Conservation (phyloP, 2,329 filamentous ascomycete species). For the Monilinia vaccinii-corymbosi region DNA sequence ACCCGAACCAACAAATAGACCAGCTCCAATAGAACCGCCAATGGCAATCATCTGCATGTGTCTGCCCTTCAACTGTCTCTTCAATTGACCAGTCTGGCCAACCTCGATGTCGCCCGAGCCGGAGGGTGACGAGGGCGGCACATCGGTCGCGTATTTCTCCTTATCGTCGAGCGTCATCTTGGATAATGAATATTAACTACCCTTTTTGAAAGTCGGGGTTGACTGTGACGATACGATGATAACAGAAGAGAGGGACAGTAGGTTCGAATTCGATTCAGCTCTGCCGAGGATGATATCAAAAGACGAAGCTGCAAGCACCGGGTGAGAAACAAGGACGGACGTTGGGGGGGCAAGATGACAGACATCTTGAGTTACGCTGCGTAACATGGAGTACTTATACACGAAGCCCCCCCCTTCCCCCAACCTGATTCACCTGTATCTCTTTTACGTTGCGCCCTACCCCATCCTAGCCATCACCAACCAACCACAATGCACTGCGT, state of each 20-base stretch:
- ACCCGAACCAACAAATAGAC: conserved; percentile 41
- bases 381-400: conserved; percentile 1
- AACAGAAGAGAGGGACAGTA: not conserved
- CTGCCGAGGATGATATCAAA: not conserved
- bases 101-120: conserved; percentile 18
- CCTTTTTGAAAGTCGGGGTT: not conserved
- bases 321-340: not conserved
- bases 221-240: not conserved
- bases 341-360: not conserved
- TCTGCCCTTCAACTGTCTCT: conserved; percentile 36
- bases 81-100: conserved; percentile 28
- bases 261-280: not conserved
- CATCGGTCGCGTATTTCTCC: conserved; percentile 15
- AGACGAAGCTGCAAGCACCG: not conserved
- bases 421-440: no score
- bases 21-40: conserved; percentile 41
- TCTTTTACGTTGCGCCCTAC: no score
- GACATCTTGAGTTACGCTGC: not conserved
- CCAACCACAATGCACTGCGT: not conserved
- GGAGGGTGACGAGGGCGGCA: not conserved
- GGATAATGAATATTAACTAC: not conserved
- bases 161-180: conserved; percentile 7
- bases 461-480: no score
- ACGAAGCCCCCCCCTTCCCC: not conserved
- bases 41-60: conserved; percentile 46